phyloP scores from a whole-genome alignment of 176 grass and related monocot species.

The Juncus inflexus region DNA sequence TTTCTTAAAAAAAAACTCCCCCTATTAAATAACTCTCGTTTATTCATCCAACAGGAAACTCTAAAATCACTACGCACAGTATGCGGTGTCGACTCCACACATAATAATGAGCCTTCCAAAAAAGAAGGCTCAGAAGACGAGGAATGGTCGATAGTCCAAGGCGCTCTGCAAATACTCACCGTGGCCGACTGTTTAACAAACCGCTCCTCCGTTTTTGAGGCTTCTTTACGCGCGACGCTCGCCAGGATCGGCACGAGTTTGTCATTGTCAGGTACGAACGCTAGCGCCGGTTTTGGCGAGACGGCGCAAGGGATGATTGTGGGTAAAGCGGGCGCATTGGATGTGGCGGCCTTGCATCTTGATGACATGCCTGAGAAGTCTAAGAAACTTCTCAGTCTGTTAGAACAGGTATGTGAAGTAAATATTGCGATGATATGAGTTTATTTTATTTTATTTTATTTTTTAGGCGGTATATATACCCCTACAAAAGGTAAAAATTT shows the following conservation, averaged over 20 bases:
- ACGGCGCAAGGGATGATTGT: slow-evolving; percentile 34
- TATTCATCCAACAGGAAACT: slow-evolving; percentile 48
- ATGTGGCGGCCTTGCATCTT: slow-evolving; percentile 79
- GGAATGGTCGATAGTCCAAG: slow-evolving; percentile 99
- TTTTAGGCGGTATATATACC: too few relatives aligned
- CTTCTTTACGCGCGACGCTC: slow-evolving; percentile 92
- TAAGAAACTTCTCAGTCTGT: slow-evolving; percentile 72
- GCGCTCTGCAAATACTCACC: slow-evolving; percentile 91
- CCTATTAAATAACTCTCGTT: too few relatives aligned
- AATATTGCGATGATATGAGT: slow-evolving; percentile 2
- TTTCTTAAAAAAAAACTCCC: too few relatives aligned
- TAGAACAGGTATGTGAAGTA: slow-evolving; percentile 72
- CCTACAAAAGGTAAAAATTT: too few relatives aligned
- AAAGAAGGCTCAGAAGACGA: slow-evolving; percentile 83
- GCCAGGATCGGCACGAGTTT: slow-evolving; percentile 88
- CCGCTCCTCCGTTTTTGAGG: slow-evolving; percentile 92
- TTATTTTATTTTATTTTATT: slow-evolving; percentile 21
- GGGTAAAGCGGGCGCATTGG: slow-evolving; percentile 54
- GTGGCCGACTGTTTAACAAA: slow-evolving; percentile 89
- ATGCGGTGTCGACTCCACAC: slow-evolving; percentile 67
- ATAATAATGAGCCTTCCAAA: slow-evolving; percentile 55
- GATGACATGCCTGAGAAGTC: slow-evolving; percentile 85
- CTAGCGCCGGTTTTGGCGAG: slow-evolving; percentile 34
- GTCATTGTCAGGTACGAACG: slow-evolving; percentile 56
- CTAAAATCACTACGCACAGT: slow-evolving; percentile 76